phyloP scores from a whole-genome alignment of 2,329 filamentous ascomycete species.

The Fusarium sublunatum region DNA sequence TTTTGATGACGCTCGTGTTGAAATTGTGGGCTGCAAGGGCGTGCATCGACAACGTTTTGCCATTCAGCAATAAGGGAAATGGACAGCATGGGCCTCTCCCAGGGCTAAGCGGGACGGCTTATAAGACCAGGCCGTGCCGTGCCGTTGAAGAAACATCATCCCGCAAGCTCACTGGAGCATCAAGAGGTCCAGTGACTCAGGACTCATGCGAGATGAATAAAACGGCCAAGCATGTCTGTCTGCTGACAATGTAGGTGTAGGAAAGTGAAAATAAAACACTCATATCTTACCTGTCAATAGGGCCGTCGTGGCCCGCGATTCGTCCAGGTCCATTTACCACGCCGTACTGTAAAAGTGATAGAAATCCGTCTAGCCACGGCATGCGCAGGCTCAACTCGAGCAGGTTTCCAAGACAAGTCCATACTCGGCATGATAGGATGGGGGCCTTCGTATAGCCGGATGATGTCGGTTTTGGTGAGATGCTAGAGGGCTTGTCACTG shows the following conservation, averaged over 20 bases:
- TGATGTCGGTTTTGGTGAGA: constrained; percentile 23
- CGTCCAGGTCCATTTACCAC: constrained; percentile 78
- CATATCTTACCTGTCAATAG: constrained; percentile 86
- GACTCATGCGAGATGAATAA: constrained; percentile 58
- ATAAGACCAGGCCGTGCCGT: constrained; percentile 29
- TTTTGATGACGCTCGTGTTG: constrained; percentile 11
- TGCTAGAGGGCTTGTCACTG: constrained; percentile 40
- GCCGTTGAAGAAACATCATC: constrained; percentile 32
- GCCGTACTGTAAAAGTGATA: constrained; percentile 81
- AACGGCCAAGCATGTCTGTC: constrained; percentile 21
- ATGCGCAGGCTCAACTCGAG: constrained; percentile 82
- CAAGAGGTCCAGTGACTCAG: constrained; percentile 59
- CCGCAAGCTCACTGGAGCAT: constrained; percentile 54
- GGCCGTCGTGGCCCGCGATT: constrained; percentile 78
- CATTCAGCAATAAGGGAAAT: constrained; percentile 13
- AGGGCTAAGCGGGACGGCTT: constrained; percentile 36
- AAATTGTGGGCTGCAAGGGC: constrained; percentile 25
- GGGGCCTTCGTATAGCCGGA: constrained; percentile 62
- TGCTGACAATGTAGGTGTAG: constrained; percentile 30
- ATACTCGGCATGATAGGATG: constrained; percentile 80
- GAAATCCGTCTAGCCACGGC: constrained; percentile 85
- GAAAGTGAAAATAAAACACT: constrained; percentile 49
- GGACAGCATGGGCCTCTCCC: constrained; percentile 34
- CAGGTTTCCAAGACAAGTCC: constrained; percentile 77
- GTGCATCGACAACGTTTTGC: constrained; percentile 20